Conservation (phyloP, 768 basidiomycete species). For the Serendipita vermifera region DNA sequence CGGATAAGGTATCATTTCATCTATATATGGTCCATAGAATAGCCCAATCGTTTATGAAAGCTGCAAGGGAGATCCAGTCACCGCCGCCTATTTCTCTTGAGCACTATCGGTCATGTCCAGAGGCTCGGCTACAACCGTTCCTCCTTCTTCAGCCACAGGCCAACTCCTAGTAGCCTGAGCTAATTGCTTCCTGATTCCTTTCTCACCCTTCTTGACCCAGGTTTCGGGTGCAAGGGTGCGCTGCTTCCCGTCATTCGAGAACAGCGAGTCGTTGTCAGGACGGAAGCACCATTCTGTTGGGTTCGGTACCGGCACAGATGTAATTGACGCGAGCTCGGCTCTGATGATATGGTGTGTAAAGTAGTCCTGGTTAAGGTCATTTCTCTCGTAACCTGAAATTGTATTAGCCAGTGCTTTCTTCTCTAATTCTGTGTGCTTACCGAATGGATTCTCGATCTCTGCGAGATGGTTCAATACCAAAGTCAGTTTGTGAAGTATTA, state of each 20-base stretch:
- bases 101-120: too few species aligned
- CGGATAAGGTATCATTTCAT: too few species aligned
- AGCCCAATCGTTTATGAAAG: too few species aligned
- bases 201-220: not conserved
- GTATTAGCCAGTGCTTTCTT: not conserved
- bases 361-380: conserved; percentile 55
- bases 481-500: too few species aligned
- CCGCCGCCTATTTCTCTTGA: too few species aligned
- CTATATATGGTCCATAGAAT: too few species aligned
- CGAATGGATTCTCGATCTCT: conserved; percentile 54
- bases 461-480: too few species aligned
- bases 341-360: conserved; percentile 59
- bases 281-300: not conserved
- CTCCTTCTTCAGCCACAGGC: too few species aligned
- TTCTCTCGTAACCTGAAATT: conserved; percentile 48
- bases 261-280: not conserved
- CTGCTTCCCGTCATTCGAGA: not conserved
- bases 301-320: not conserved
- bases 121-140: too few species aligned
- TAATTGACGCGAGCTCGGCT: too few species aligned
- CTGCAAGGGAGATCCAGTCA: too few species aligned
- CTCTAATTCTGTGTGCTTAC: conserved; percentile 13
- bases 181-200: not conserved
- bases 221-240: not conserved
- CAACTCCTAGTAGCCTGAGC: too few species aligned